Evolutionary conservation across 2,329 filamentous ascomycete genomes (phyloP).

Genomic region (Alternaria novae-zelandiae): DNA sequence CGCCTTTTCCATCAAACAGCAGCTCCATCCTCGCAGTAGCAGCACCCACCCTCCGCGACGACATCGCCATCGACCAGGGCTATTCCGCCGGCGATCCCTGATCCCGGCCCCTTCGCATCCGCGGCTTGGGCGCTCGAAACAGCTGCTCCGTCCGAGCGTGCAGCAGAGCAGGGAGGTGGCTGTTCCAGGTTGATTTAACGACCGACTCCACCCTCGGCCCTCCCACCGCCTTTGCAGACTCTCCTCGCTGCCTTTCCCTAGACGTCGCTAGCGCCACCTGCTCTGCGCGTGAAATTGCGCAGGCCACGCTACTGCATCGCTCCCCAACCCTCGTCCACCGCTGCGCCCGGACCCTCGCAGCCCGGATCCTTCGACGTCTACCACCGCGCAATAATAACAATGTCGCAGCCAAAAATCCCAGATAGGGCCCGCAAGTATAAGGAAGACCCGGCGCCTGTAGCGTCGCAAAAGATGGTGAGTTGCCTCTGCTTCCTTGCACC

Average conservation of each 20-base stretch:
- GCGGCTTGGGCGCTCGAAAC: slow-evolving; percentile 36
- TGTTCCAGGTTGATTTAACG: slow-evolving; percentile 51
- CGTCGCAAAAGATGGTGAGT: slow-evolving; percentile 53
- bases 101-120: slow-evolving; percentile 35
- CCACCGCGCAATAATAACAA: slow-evolving; percentile 48
- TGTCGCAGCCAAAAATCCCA: slow-evolving; percentile 50
- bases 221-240: slow-evolving; percentile 21
- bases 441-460: slow-evolving; percentile 54
- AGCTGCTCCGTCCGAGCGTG: slow-evolving; percentile 37
- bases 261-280: slow-evolving; percentile 18
- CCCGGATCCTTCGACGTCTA: slow-evolving; percentile 43
- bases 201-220: slow-evolving; percentile 37
- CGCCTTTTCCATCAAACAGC: background rate
- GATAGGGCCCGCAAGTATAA: slow-evolving; percentile 53
- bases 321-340: slow-evolving; percentile 36
- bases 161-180: slow-evolving; percentile 40
- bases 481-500: slow-evolving; percentile 47
- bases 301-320: slow-evolving; percentile 47
- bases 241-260: slow-evolving; percentile 15
- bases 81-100: slow-evolving; percentile 32
- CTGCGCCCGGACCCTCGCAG: slow-evolving; percentile 38
- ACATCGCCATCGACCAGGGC: slow-evolving; percentile 1
- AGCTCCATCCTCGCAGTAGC: background rate
- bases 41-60: background rate
- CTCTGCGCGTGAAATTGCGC: slow-evolving; percentile 45